These are phyloP conservation scores for Chrysoporthe austroafricana DNA, from an alignment of 2,329 filamentous ascomycete species.

Conservation along the genomic window DNA sequence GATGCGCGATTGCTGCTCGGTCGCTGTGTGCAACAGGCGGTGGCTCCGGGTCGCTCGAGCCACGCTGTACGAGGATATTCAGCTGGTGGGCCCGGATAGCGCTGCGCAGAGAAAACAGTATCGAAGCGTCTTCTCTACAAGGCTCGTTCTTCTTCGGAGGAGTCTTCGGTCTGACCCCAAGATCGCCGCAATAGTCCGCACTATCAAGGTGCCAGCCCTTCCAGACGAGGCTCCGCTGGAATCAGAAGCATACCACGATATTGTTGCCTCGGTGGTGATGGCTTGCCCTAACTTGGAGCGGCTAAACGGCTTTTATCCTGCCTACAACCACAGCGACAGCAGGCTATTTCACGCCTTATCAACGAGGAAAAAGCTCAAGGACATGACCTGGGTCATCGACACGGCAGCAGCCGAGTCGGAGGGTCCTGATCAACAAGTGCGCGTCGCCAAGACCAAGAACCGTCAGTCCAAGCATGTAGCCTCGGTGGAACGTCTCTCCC, in stretches of 20 bases:
- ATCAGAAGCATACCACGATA: conserved; percentile 57
- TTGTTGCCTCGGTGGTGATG: conserved; percentile 65
- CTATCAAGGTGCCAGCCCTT: conserved; percentile 58
- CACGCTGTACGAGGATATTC: conserved; percentile 62
- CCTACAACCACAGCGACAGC: conserved; percentile 60
- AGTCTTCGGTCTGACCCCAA: conserved; percentile 58
- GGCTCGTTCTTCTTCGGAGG: conserved; percentile 60
- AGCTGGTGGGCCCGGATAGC: conserved; percentile 62
- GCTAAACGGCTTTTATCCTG: conserved; percentile 56
- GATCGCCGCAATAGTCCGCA: conserved; percentile 59
- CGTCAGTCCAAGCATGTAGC: conserved; percentile 6
- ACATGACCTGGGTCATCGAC: conserved; percentile 64
- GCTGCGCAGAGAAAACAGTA: conserved; percentile 59
- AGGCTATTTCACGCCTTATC: conserved; percentile 63
- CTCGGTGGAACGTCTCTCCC: conserved; percentile 28
- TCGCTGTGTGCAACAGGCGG: conserved; percentile 55
- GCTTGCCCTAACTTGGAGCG: conserved; percentile 67
- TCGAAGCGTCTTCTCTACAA: conserved; percentile 55
- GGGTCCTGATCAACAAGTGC: conserved; percentile 37
- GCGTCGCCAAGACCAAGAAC: conserved; percentile 46
- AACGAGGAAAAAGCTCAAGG: conserved; percentile 57
- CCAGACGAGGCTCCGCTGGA: conserved; percentile 41
- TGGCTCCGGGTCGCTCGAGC: conserved; percentile 55
- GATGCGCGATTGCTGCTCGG: conserved; percentile 62
- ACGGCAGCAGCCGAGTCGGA: conserved; percentile 28